phyloP scores from a whole-genome alignment of 306 rosid genomes.

The Lablab purpureus region DNA sequence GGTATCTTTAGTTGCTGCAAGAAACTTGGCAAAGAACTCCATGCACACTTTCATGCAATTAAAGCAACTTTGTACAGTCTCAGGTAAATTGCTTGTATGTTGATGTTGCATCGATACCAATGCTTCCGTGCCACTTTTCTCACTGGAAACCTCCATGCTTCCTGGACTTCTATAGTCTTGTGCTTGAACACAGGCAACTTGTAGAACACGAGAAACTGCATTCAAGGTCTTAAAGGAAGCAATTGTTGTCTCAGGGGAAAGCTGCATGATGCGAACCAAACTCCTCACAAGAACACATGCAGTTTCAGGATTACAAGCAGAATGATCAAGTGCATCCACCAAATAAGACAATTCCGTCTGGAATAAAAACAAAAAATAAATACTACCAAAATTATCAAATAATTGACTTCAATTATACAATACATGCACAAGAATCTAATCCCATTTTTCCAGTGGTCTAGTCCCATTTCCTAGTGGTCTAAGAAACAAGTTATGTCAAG shows the following conservation, averaged over 20 bases:
- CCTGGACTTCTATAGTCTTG: conserved; percentile 71
- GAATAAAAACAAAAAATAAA: conserved; percentile 41
- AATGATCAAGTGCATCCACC: conserved; percentile 85
- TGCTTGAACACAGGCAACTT: conserved; percentile 90
- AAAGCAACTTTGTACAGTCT: conserved; percentile 58
- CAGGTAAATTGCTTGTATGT: conserved; percentile 49
- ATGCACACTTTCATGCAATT: conserved; percentile 70
- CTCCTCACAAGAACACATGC: conserved; percentile 74
- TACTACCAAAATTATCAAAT: conserved; percentile 42
- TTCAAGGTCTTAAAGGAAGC: conserved; percentile 75
- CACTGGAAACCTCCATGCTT: conserved; percentile 49
- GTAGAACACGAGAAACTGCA: conserved; percentile 84
- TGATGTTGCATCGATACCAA: conserved; percentile 45
- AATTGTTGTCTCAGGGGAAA: conserved; percentile 81
- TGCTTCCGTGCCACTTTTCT: conserved; percentile 48
- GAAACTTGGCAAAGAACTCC: conserved; percentile 74
- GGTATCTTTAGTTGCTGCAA: conserved; percentile 74
- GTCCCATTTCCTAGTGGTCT: no score
- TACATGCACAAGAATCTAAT: conserved; percentile 14
- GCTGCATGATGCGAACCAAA: conserved; percentile 72
- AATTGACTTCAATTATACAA: conserved; percentile 16
- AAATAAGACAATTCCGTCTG: conserved; percentile 90
- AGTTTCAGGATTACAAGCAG: conserved; percentile 79
- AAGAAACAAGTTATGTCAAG: no score
- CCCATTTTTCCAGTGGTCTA: no score